These are phyloP conservation scores for Lablab purpureus DNA, from an alignment of 306 rosid genomes.

Conservation along the genomic window DNA sequence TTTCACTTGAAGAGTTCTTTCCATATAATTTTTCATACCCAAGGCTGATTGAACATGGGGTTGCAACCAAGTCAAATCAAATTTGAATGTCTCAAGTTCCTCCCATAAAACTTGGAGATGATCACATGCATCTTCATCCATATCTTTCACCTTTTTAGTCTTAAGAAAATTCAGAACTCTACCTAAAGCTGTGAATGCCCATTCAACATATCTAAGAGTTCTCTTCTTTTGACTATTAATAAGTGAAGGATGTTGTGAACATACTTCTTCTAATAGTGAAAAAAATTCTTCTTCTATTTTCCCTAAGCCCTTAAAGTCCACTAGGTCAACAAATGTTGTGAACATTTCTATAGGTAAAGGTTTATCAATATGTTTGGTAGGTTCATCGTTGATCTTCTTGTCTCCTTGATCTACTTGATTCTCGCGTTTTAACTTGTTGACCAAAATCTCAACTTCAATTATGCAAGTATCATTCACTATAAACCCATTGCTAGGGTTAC, in stretches of 20 bases:
- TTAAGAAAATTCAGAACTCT: conserved; percentile 36
- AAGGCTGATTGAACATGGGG: conserved; percentile 19
- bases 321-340: not conserved
- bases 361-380: not conserved
- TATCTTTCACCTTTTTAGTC: conserved; percentile 33
- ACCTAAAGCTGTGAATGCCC: conserved; percentile 42
- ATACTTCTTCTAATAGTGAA: conserved; percentile 32
- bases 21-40: not conserved
- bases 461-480: conserved; percentile 62
- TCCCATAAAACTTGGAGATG: conserved; percentile 40
- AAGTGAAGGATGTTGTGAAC: conserved; percentile 3
- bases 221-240: conserved; percentile 19
- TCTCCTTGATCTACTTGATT: not conserved
- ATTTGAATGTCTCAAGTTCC: conserved; percentile 27
- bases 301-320: not conserved
- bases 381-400: not conserved
- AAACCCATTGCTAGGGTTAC: conserved; percentile 60
- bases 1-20: conserved; percentile 17
- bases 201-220: not conserved
- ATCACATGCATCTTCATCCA: not conserved
- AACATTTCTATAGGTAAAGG: not conserved
- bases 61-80: conserved; percentile 39
- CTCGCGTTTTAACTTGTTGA: not conserved
- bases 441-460: conserved; percentile 68
- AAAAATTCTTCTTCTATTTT: not conserved